Base-by-base conservation (phyloP, 1,139 yeast genomes). In the Hyphopichia buzzinii region DNA sequence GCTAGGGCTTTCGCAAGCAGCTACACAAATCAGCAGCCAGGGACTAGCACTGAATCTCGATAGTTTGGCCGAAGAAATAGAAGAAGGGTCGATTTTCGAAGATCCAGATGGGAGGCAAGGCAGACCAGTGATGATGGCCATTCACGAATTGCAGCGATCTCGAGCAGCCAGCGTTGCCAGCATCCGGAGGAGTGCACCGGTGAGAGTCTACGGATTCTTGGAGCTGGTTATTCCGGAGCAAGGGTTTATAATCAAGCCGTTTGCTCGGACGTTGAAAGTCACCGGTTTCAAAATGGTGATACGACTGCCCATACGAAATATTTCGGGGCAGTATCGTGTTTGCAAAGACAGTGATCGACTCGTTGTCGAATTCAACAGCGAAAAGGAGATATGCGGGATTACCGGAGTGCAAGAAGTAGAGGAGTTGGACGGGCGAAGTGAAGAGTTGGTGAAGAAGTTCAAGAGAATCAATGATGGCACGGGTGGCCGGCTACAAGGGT, bases 171-270 rank as follows among this genome's bases (percentile, higher is more conserved):
- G 23, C 23, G 23, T 19, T 6, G 23, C 6, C 23, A 19, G 23
- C 23, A 11, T 29, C 8, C 17, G 17, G 21, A 17, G 31, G 13
- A 29, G 31, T 12, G 14, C 31, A 3, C 26, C 26, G 8, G 17
- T 30, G 4, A 10, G 55, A 30, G 35, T 59, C 5, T 40, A 44
- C 5, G 60, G 52, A 2, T 43, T 27, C 26, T 21, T 62, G 3
- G 30, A 37, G 12, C 57, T 55, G 11, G 36, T 46, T 27, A 26
- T 47, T 4, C 64, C 65, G 2, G 21, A 36, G n/a, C 39, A 39
- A 7, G 47, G 51, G 3, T 51, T 64, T 21, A 43, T 59, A 2
- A 45, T 66, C 8, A 60, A 58, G 36, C 71, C 70, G 1, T 59
- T 48, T 35, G 46, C 47, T 5, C 43, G 67, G 24, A 60, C 70